Conservation (phyloP, 2,329 filamentous ascomycete genomes). For the Alternaria arborescens region DNA sequence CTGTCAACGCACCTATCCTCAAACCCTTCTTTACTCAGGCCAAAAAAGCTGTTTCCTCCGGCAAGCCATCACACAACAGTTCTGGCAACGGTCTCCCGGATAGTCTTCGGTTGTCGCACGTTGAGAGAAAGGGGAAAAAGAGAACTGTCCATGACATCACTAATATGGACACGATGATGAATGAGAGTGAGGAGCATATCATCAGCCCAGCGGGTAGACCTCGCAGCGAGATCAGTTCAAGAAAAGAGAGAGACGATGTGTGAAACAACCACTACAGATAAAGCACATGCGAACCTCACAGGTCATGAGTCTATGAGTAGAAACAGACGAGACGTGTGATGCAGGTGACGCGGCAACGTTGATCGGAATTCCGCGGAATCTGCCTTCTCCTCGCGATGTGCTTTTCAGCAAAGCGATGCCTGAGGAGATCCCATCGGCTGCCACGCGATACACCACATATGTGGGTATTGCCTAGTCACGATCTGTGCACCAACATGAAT, state of each 20-base stretch:
- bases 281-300: not conserved
- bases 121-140: slow-evolving; percentile 8
- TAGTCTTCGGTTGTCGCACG: slow-evolving; percentile 7
- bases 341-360: not conserved
- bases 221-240: not conserved
- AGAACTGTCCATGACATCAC: slow-evolving; percentile 11
- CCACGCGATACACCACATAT: not conserved
- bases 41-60: not conserved
- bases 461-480: not conserved
- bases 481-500: not conserved
- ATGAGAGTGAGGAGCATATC: slow-evolving; percentile 8
- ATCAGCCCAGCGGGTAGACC: not conserved
- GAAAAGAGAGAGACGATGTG: not conserved
- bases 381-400: not conserved
- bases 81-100: not conserved
- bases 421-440: not conserved
- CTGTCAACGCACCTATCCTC: slow-evolving; percentile 10
- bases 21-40: slow-evolving; percentile 8
- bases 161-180: slow-evolving; percentile 4
- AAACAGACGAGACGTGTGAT: not conserved
- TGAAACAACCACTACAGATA: not conserved
- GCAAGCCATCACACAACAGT: not conserved
- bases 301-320: not conserved
- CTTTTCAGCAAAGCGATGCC: not conserved
- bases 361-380: not conserved